These are phyloP conservation scores for Pugionium cornutum DNA, from an alignment of 345 rosid species.

Conservation along the genomic window DNA sequence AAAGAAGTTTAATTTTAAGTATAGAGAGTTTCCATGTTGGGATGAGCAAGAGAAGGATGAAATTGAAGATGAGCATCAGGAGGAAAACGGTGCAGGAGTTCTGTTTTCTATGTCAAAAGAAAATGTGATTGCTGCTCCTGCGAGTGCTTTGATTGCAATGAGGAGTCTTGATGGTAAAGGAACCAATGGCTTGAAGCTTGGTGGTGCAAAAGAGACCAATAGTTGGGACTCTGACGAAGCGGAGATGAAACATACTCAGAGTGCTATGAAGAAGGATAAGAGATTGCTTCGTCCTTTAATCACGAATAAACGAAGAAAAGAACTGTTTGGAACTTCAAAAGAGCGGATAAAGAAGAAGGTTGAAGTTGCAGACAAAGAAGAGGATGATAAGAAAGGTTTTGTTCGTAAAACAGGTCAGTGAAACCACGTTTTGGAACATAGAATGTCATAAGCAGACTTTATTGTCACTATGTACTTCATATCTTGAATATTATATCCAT, in stretches of 20 bases:
- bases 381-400: constrained; percentile 47
- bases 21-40: constrained; percentile 74
- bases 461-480: constrained; percentile 1
- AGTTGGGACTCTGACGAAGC: constrained; percentile 48
- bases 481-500: constrained; percentile 25
- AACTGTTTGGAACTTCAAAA: constrained; percentile 52
- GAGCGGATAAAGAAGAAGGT: constrained; percentile 66
- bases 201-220: constrained; percentile 42
- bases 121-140: constrained; percentile 49
- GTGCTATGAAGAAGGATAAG: constrained; percentile 57
- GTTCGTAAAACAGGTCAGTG: constrained; percentile 46
- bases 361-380: constrained; percentile 54
- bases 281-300: constrained; percentile 58
- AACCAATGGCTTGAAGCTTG: constrained; percentile 5
- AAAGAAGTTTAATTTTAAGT: constrained; percentile 84
- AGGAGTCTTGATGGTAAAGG: constrained; percentile 44
- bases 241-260: constrained; percentile 47
- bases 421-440: constrained; percentile 43
- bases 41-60: constrained; percentile 50
- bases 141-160: constrained; percentile 46
- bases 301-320: constrained; percentile 62
- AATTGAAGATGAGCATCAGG: constrained; percentile 52
- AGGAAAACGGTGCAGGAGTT: constrained; percentile 68
- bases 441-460: neutral
- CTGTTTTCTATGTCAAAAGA: constrained; percentile 81